Evolutionary conservation across 2,329 filamentous ascomycete genomes (phyloP), one percentile per base, ranked within the genome.

Genomic region (Paracamarosporium sp.): DNA sequence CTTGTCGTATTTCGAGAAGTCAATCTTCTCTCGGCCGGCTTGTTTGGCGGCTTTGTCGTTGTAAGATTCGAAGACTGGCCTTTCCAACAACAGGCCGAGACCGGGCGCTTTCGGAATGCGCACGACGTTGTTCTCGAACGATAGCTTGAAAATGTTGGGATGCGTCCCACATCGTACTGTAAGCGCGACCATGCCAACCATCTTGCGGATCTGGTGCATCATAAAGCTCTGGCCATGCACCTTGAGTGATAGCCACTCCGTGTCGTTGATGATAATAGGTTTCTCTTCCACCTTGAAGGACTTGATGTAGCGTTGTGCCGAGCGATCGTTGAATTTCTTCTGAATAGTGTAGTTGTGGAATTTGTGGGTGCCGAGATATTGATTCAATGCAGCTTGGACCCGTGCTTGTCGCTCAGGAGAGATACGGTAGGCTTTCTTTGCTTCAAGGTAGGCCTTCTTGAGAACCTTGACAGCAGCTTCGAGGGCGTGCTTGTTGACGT

Each of bases 151-250:
- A 27, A 90, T 86, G 11, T 85, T 80, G 4, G 88, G 82, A 4
- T 90, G 83, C n/a, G 89, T 89, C 50, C 92, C 95, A 75, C 91
- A 96, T 35, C 95, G 89, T 6, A 96, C 90, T 5, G 94, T 82
- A 59, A 99, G 83, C 31, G 92, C 88, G 8, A 88, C 92, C 90
- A 99, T 93, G 55, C 91, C 92, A 15, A 99, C 92, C 95, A 99
- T 98, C 80, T 98, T 99, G 71, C 95, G 90, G 77, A 99, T 99
- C 80, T 99, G 95, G 78, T 99, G 95, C 95, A 99, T 99, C 95
- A 99, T 99, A 84, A 99, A 99, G 72, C 90, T 94, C 78, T 99
- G 95, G 0, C 95, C 95, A 77, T 99, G 95, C 24, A 99, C 93
- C 75, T 96, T 97, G 65, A 98, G 83, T 41, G 90, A 95, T 4